Evolutionary conservation across 148 eudicot genomes (phyloP).

Genomic region (Talinum fruticosum): DNA sequence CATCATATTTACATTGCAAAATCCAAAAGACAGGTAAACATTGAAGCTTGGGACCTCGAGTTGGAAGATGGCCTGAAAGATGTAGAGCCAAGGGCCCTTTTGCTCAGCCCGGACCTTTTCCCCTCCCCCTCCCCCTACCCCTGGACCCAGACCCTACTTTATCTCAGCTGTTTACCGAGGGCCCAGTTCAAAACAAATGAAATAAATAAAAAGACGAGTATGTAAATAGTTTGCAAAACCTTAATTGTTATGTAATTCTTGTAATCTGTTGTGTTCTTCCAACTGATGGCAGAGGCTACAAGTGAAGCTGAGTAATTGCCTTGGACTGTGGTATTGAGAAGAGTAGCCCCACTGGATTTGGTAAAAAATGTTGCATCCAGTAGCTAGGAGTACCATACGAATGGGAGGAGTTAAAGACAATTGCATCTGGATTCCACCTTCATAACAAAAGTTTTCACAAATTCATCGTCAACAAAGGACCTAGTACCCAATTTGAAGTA

Average conservation of each 20-base stretch:
- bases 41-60: too few species aligned
- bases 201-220: neutral
- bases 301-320: constrained; percentile 44
- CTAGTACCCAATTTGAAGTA: neutral
- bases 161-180: neutral
- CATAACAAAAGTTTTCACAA: constrained; percentile 1
- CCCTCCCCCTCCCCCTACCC: too few species aligned
- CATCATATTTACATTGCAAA: too few species aligned
- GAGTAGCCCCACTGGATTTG: constrained; percentile 73
- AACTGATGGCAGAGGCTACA: constrained; percentile 73
- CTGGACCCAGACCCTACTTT: too few species aligned
- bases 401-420: constrained; percentile 70
- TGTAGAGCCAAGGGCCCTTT: too few species aligned
- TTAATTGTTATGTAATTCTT: constrained; percentile 63
- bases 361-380: constrained; percentile 87
- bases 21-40: too few species aligned
- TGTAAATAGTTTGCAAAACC: constrained; percentile 33
- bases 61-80: too few species aligned
- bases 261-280: constrained; percentile 42
- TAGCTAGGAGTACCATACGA: constrained; percentile 89
- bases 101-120: too few species aligned
- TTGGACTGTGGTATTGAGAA: constrained; percentile 50
- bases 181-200: neutral
- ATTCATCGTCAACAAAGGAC: neutral
- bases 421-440: constrained; percentile 92